Conservation (phyloP, 768 basidiomycete species). For the Russula dissimulans region DNA sequence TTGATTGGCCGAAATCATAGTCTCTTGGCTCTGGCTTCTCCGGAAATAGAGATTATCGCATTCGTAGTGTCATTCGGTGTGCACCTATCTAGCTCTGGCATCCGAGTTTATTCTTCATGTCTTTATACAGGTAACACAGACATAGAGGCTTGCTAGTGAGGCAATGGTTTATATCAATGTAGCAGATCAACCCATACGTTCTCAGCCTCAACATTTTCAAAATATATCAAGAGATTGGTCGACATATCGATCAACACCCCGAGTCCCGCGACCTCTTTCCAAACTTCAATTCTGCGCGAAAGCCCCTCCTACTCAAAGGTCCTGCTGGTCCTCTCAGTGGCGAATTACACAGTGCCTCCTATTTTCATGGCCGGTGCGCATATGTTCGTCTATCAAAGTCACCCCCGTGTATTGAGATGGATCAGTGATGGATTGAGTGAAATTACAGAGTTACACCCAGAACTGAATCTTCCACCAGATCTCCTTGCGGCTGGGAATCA, state of each 20-base stretch:
- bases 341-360: constrained; percentile 63
- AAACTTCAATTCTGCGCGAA: constrained; percentile 42
- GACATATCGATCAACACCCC: constrained; percentile 48
- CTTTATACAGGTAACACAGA: constrained; percentile 58
- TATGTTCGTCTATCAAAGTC: neutral
- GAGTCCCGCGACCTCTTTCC: constrained; percentile 48
- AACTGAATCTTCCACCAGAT: constrained; percentile 35
- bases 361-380: constrained; percentile 72
- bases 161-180: constrained; percentile 9
- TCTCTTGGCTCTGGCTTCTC: constrained; percentile 69
- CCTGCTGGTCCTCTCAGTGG: constrained; percentile 60
- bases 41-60: constrained; percentile 73
- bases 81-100: constrained; percentile 16
- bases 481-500: constrained; percentile 24
- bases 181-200: neutral
- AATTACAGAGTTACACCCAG: constrained; percentile 56
- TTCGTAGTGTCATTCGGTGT: constrained; percentile 70
- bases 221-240: constrained; percentile 57
- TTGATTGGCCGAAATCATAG: constrained; percentile 29
- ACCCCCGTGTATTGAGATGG: neutral
- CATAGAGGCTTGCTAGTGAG: constrained; percentile 50
- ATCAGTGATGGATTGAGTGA: constrained; percentile 59
- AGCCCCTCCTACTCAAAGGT: constrained; percentile 59
- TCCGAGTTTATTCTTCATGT: neutral
- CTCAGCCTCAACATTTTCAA: constrained; percentile 65